Percentiles rank a stretch among this genome's conserved stretches.
Conservation (phyloP, 768 basidiomycete species). For the Suillus americanus region DNA sequence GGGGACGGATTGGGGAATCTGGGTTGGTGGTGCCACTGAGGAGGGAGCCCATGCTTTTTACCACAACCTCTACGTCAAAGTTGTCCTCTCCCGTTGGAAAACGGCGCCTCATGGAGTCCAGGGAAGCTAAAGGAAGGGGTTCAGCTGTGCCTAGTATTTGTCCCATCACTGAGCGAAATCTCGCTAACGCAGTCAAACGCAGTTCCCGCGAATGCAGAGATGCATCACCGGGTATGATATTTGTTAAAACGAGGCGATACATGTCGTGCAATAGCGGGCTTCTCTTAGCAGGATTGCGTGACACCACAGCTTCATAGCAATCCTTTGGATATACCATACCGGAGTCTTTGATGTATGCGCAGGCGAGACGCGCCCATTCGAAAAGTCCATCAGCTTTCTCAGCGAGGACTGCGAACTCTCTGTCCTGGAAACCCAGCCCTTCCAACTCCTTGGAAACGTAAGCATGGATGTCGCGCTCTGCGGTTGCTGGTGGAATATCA, state of each 20-base stretch:
- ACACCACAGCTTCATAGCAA: background rate
- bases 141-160: constrained; percentile 2
- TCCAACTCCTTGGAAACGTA: background rate
- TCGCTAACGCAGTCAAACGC: background rate
- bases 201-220: background rate
- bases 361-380: constrained; percentile 6
- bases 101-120: background rate
- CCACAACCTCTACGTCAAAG: background rate
- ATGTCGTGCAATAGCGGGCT: background rate
- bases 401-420: background rate
- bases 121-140: background rate
- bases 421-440: background rate
- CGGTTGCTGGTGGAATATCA: background rate
- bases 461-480: background rate
- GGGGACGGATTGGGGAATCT: constrained; percentile 13
- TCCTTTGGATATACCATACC: background rate
- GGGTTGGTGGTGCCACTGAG: constrained; percentile 6
- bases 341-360: constrained; percentile 1
- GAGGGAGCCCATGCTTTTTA: constrained; percentile 7
- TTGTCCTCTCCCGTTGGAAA: background rate
- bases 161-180: constrained; percentile 1
- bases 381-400: background rate
- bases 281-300: background rate
- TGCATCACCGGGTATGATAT: background rate
- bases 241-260: background rate